Base-by-base conservation (phyloP, 2,329 filamentous ascomycete genomes). In the Colletotrichum camelliae region DNA sequence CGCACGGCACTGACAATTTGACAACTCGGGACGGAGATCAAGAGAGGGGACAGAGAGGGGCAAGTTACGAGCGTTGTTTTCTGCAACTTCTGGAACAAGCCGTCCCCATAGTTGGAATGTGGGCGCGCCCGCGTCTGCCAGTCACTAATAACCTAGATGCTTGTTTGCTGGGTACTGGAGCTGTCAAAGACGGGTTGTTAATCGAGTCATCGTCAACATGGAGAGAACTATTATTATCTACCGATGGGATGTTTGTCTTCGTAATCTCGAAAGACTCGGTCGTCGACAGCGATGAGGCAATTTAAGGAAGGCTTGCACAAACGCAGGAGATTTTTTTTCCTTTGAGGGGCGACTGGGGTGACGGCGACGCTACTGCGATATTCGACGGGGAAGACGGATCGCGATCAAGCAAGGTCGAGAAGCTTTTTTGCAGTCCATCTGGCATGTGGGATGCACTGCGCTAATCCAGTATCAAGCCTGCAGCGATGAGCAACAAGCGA, bases 151-250 rank as follows among this genome's bases (percentile, higher is more conserved):
- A 67, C 48, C 52, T 33, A 62, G 61, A 72, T 75, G 72, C 62
- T 75, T 75, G 68, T 72, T 67, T 72, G 62, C 62, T 75, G 72
- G 69, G 55, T 67, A 72, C 39, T 12, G 13, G 39, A 37, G 15
- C 55, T 67, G 62, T 58, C 69, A 57, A 31, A n/a, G 18, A 39
- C 27, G 27, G 35, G 27, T 60, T 39, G 55, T n/a, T 21, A 9
- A 64, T n/a, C 8, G n/a, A 67, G n/a, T 39, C 62, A 35, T 74
- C 61, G 27, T 67, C 39, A 72, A 62, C 61, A 13, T 29, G 35
- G 15, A 37, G 13, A 15, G 13, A 29, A 16, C 29, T 75, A 18
- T 39, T 61, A 57, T 39, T 39, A 43, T 43, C 33, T 62, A 58
- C 67, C 48, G 27, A 60, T 37, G 33, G 15, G 60, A 9, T 18